Percentiles rank a stretch among this genome's conserved stretches.
These are phyloP conservation scores for Inonotus hispidus DNA, from an alignment of 1,284 basidiomycete species.

Conservation along the genomic window DNA sequence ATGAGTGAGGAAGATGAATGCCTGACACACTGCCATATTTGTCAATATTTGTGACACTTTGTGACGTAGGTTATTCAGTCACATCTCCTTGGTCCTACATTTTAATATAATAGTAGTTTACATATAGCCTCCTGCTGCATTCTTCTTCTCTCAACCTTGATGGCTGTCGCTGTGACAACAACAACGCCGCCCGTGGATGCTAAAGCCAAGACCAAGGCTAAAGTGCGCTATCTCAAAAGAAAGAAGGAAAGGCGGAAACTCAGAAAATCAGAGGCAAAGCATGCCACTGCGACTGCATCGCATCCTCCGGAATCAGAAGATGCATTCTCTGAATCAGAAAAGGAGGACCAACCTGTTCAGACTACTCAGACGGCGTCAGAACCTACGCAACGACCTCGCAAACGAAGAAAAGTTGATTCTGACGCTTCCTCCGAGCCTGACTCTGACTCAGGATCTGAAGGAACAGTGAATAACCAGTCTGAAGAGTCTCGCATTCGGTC, in stretches of 20 bases:
- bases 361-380: constrained; percentile 9
- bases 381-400: constrained; percentile 30
- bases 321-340: constrained; percentile 20
- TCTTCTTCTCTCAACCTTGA: neutral
- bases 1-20: neutral
- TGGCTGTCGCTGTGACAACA: constrained; percentile 1
- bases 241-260: constrained; percentile 60
- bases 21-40: constrained; percentile 2
- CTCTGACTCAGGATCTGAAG: neutral
- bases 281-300: constrained; percentile 4
- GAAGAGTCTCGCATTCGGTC: constrained; percentile 24
- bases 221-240: constrained; percentile 59
- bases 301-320: constrained; percentile 19
- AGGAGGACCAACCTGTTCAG: constrained; percentile 29
- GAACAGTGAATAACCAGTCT: constrained; percentile 10
- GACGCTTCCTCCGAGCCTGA: neutral
- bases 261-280: constrained; percentile 34
- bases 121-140: neutral
- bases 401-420: constrained; percentile 34
- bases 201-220: constrained; percentile 50
- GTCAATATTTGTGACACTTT: neutral
- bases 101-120: too few species aligned
- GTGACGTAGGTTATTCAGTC: neutral
- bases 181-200: neutral
- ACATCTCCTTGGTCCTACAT: too few species aligned